Conservation (phyloP, 257 asterid genomes). For the Lycium ferocissimum region DNA sequence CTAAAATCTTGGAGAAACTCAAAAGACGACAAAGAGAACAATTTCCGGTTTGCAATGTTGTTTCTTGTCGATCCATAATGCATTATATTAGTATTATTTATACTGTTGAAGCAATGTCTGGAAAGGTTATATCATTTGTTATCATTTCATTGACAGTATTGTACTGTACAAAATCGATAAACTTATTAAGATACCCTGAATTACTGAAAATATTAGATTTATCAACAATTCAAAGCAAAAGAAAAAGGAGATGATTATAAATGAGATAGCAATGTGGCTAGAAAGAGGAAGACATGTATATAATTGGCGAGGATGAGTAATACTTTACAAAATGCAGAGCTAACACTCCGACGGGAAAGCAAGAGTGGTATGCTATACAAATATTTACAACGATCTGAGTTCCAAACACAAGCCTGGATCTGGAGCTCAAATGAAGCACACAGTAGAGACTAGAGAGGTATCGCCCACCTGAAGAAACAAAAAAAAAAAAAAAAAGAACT, state of each 20-base stretch:
- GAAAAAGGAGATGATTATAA: neutral
- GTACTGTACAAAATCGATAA: no score
- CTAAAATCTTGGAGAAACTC: neutral
- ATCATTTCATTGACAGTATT: no score
- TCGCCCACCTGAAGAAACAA: neutral
- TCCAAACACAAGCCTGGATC: neutral
- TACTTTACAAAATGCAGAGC: conserved; percentile 11
- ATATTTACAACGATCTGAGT: neutral
- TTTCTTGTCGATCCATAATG: neutral
- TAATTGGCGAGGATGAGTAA: conserved; percentile 1
- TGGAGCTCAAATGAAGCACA: conserved; percentile 24
- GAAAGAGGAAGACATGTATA: neutral
- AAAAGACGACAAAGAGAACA: neutral
- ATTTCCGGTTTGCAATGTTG: neutral
- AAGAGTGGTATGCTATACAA: neutral
- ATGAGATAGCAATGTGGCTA: neutral
- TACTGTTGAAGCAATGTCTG: no score
- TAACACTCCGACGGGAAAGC: neutral
- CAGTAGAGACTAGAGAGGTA: neutral
- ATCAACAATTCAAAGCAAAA: neutral
- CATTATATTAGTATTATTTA: no score
- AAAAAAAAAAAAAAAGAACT: neutral
- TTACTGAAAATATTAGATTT: neutral
- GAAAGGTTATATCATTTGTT: neutral
- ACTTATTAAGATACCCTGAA: no score